Evolutionary conservation across 352 stramenopile genomes (phyloP).

Genomic region (Phytopythium ostracodes): DNA sequence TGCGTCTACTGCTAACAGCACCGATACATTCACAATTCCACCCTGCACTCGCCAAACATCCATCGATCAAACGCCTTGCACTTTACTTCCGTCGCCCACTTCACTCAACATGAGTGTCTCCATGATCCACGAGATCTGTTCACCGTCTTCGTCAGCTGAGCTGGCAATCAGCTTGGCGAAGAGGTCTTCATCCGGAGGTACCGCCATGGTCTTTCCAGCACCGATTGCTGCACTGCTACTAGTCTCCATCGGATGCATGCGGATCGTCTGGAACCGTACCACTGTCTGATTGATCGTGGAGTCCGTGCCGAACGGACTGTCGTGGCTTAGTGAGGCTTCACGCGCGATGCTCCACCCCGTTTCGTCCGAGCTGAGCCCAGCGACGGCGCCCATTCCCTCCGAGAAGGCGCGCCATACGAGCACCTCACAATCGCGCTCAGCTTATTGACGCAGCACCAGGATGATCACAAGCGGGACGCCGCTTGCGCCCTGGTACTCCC

Average conservation of each 20-base stretch:
- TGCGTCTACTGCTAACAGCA: not conserved
- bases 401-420: slow-evolving; percentile 47
- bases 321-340: not conserved
- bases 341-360: slow-evolving; percentile 47
- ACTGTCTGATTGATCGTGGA: slow-evolving; percentile 8
- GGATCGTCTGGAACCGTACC: slow-evolving; percentile 7
- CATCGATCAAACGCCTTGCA: not conserved
- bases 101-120: slow-evolving; percentile 15
- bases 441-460: slow-evolving; percentile 20
- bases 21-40: not conserved
- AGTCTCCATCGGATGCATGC: not conserved
- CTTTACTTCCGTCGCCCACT: not conserved
- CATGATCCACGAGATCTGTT: slow-evolving; percentile 22
- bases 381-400: slow-evolving; percentile 27
- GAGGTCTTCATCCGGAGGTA: slow-evolving; percentile 9
- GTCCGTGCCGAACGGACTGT: not conserved
- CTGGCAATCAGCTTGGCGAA: slow-evolving; percentile 24
- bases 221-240: not conserved
- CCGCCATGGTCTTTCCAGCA: not conserved
- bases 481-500: not conserved
- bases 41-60: not conserved
- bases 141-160: slow-evolving; percentile 20
- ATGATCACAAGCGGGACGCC: slow-evolving; percentile 11
- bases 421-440: slow-evolving; percentile 34
- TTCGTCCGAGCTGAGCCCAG: slow-evolving; percentile 40